Base-by-base conservation (phyloP, 352 stramenopile genomes). In the Pilasporangium apinafurcum region DNA sequence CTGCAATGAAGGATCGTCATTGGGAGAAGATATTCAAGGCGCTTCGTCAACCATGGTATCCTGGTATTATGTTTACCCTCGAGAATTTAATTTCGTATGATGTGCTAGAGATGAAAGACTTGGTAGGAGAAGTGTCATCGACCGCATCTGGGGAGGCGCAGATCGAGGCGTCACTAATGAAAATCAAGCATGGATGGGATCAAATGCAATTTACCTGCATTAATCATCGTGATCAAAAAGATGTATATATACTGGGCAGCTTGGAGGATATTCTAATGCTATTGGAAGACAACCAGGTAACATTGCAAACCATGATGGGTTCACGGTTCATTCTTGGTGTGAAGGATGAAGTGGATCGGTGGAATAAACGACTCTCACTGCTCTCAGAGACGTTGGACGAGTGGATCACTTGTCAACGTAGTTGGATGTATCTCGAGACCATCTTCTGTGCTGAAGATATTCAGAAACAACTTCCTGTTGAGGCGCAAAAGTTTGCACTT, bases 11-110 rank as follows among this genome's bases (percentile, higher is more conserved):
- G 62, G 88, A 96, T 35, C 84, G 92, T 1, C 93, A 98, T 62
- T 98, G 93, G 93, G 82, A 96, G 43, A 87, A 92, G 53, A 96
- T 98, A 25, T 96, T 96, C 57, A 92, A 96, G 50, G 71, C 81
- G 9, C 49, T 95, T 18, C 70, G 83, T 5, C 83, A 95, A 48
- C 79, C 83, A 17, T 96, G 80, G 75, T 94, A 95, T 43, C 82
- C 83, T 17, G 86, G 88, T 0, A 91, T 96, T 43, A 33, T 83
- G 17, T 96, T 96, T 38, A 94, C 79, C 13, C 64, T 96, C 2
- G 83, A 93, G 31, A 92, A 95, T 43, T 58, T 96, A 0, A 83
- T 96, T 12, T 59, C 80, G 21, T 89, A 90, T 32, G 85, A 92
- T 6, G 81, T 94, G 8, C 58, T 95, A 0, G 79, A 95, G 25